These are phyloP conservation scores for Lunularia cruciata DNA, from an alignment of 225 moss, liverwort and hornwort species.

Conservation along the genomic window DNA sequence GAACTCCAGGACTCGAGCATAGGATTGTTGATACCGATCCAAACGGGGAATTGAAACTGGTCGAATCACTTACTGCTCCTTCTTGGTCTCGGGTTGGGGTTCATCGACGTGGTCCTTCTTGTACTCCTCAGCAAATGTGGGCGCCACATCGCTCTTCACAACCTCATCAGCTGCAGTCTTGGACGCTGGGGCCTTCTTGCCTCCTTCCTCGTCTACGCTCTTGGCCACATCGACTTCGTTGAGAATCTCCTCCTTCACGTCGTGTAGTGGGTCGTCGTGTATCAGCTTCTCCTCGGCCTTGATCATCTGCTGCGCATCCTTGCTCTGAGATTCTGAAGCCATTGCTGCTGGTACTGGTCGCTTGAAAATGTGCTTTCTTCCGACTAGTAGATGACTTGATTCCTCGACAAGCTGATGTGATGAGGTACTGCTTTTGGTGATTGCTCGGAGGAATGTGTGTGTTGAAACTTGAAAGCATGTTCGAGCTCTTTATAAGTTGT, in stretches of 20 bases:
- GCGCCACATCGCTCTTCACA: constrained; percentile 21
- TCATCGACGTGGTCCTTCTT: constrained; percentile 4
- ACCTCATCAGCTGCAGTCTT: background rate
- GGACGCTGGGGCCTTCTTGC: constrained; percentile 1
- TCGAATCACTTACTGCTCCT: background rate
- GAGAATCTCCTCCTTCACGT: constrained; percentile 17
- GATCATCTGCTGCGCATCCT: constrained; percentile 17
- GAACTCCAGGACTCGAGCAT: background rate
- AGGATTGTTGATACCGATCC: background rate
- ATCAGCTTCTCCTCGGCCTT: constrained; percentile 20
- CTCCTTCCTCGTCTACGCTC: constrained; percentile 5
- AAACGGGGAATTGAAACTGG: background rate
- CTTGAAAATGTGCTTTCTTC: no score
- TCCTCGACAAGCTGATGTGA: no score
- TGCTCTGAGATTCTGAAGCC: constrained; percentile 11
- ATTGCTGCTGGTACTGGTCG: background rate
- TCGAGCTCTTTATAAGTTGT: no score
- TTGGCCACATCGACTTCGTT: background rate
- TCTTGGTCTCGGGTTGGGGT: constrained; percentile 1
- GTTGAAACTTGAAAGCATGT: no score
- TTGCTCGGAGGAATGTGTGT: no score
- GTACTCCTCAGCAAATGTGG: constrained; percentile 17
- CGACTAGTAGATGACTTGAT: no score
- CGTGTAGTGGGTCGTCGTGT: constrained; percentile 18
- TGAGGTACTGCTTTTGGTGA: no score